phyloP scores from a whole-genome alignment of 805 yeast species.

The Brettanomyces naardenensis region DNA sequence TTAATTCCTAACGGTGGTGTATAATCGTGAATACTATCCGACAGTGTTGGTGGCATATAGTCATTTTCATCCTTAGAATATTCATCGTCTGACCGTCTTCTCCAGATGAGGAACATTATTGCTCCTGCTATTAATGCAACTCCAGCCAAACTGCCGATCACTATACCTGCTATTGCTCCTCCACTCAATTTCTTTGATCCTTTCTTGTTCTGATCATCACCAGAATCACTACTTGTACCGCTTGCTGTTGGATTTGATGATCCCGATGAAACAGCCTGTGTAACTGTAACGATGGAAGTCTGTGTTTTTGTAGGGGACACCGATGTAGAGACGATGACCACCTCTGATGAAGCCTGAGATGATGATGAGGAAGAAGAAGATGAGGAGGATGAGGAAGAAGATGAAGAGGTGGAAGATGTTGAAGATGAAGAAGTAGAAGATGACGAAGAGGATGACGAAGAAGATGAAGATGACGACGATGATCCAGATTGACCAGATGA shows the following conservation, averaged over 20 bases:
- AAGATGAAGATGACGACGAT: slow-evolving; percentile 14
- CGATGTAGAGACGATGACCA: slow-evolving; percentile 4
- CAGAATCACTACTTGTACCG: neutral
- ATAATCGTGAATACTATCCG: neutral
- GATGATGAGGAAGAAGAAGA: slow-evolving; percentile 9
- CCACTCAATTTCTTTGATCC: slow-evolving; percentile 13
- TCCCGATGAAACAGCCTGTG: slow-evolving; percentile 16
- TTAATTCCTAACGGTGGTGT: slow-evolving; percentile 11
- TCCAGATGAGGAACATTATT: slow-evolving; percentile 16
- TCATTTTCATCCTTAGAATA: slow-evolving; percentile 9
- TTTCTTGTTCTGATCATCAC: neutral
- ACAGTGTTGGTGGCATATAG: neutral
- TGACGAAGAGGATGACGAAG: slow-evolving; percentile 13
- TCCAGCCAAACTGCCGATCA: slow-evolving; percentile 25
- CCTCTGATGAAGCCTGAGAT: slow-evolving; percentile 9
- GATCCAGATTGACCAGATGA: slow-evolving; percentile 7
- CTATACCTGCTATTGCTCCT: slow-evolving; percentile 30
- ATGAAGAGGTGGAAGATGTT: slow-evolving; percentile 13
- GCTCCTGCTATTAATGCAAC: slow-evolving; percentile 9
- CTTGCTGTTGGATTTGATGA: slow-evolving; percentile 7
- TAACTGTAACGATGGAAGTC: slow-evolving; percentile 18
- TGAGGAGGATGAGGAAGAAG: slow-evolving; percentile 12
- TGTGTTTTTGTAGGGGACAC: slow-evolving; percentile 12
- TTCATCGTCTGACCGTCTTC: slow-evolving; percentile 12
- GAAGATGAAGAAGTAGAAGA: slow-evolving; percentile 1